Conservation (phyloP, 2,329 filamentous ascomycete genomes). For the Albophoma yamanashiensis region DNA sequence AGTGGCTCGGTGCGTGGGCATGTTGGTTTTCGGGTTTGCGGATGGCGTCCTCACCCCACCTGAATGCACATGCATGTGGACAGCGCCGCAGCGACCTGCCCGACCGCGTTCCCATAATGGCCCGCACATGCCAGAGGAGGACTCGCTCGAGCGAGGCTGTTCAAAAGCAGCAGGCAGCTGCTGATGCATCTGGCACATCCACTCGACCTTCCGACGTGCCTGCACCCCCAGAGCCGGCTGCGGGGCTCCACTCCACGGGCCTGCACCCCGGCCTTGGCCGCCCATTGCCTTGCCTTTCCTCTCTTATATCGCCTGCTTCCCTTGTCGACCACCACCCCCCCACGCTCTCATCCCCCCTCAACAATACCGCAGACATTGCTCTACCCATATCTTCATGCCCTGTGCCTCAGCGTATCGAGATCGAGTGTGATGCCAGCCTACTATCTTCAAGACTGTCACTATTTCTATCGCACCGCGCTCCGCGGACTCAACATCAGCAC, state of each 20-base stretch:
- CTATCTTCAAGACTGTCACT: constrained; percentile 79
- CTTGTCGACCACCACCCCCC: neutral
- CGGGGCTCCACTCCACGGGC: neutral
- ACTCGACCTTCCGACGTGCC: neutral
- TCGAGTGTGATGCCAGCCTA: constrained; percentile 65
- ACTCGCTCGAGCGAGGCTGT: neutral
- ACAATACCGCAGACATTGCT: neutral
- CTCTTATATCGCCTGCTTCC: neutral
- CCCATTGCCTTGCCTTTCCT: neutral
- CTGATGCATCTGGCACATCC: neutral
- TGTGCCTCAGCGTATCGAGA: constrained; percentile 12
- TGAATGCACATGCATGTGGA: neutral
- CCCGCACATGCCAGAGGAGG: neutral
- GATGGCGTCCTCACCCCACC: neutral
- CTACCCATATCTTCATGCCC: neutral
- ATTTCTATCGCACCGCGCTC: constrained; percentile 84
- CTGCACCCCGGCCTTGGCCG: neutral
- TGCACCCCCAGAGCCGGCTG: neutral
- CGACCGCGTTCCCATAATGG: neutral
- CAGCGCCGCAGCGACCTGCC: neutral
- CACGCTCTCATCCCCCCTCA: neutral
- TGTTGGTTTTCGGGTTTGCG: neutral
- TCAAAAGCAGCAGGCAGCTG: neutral
- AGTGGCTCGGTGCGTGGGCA: neutral
- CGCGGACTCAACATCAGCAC: constrained; percentile 78